Conservation (phyloP, 2,329 filamentous ascomycete species). For the Talaromyces sp. region DNA sequence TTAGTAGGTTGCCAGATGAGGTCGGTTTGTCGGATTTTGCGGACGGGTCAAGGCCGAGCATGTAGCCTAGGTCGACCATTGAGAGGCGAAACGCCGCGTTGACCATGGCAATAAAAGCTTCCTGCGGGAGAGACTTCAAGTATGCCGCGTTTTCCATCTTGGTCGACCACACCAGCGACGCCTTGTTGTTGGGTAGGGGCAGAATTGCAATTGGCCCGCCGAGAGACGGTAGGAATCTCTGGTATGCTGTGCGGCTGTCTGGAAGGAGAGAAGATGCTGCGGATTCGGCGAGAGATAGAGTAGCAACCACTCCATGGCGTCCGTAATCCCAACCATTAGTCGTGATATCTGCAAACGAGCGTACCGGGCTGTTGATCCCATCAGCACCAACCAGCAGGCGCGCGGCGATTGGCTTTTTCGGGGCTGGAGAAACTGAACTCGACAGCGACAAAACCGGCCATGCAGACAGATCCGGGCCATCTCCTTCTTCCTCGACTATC, state of each 20-base stretch:
- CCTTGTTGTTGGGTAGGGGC: conserved; percentile 75
- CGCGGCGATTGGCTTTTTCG: conserved; percentile 61
- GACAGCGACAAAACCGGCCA: conserved; percentile 83
- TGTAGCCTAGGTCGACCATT: conserved; percentile 73
- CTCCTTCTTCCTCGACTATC: conserved; percentile 28
- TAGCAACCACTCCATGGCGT: conserved; percentile 86
- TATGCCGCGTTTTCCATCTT: conserved; percentile 72
- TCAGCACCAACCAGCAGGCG: conserved; percentile 88
- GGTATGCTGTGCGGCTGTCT: conserved; percentile 73
- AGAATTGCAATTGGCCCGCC: conserved; percentile 83
- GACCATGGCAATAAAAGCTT: conserved; percentile 79
- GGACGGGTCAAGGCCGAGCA: conserved; percentile 61
- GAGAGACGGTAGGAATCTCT: conserved; percentile 81
- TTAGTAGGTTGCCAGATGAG: conserved; percentile 18
- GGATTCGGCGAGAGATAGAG: conserved; percentile 62
- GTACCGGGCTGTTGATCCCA: conserved; percentile 89
- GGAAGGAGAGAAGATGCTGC: conserved; percentile 22
- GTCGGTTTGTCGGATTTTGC: conserved; percentile 3
- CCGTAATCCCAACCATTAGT: conserved; percentile 91
- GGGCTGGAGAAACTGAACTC: conserved; percentile 37
- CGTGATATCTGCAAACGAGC: conserved; percentile 79
- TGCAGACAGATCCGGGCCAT: conserved; percentile 69
- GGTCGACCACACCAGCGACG: conserved; percentile 92
- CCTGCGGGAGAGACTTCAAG: conserved; percentile 68
- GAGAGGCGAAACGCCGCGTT: conserved; percentile 88